Base-by-base conservation (phyloP, 306 rosid genomes). In the Adenanthera pavonina region DNA sequence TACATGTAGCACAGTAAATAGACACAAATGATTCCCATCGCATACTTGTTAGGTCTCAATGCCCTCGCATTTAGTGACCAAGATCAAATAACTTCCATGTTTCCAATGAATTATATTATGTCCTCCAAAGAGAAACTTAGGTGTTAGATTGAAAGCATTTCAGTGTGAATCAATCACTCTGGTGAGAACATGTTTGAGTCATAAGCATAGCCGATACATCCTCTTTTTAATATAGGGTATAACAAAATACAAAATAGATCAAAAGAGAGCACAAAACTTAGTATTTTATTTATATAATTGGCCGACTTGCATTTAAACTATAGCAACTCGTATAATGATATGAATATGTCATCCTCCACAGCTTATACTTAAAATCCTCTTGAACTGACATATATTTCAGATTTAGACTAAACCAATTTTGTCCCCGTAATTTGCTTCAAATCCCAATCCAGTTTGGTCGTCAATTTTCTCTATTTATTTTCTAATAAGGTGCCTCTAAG, bases 351-450 rank as follows among this genome's bases (percentile, higher is more conserved):
- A 19, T 59, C 49, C 64, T 19, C 40, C 8, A 33, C 16, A 77
- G 12, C 51, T 48, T 6, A 49, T 35, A 46, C 38, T 8, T 17
- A 17, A 43, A 44, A 36, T 34, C 36, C 19, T 11, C 13, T n/a
- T 65, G 16, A 71, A 65, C 48, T 66, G 36, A 36, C 49, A 35
- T 19, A 19, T 19, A 51, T 19, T 66, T 49, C 19, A 35, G 17
- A 12, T 77, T 19, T 14, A 48, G 74, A 3, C 51, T 12, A 36
- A n/a, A 65, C 51, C 56, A 49, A 12, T 11, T 34, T 48, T 64
- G 30, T 64, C 33, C 51, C 51, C 4, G 49, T 65, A 62, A 33
- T 76, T 75, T 46, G 71, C 51, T 33, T 61, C 56, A 43, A 44
- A 35, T 33, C 47, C 44, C 78, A 40, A 57, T 56, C 25, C 69